phyloP scores from a whole-genome alignment of 129 eudicot species.

The Artemisia argyi region DNA sequence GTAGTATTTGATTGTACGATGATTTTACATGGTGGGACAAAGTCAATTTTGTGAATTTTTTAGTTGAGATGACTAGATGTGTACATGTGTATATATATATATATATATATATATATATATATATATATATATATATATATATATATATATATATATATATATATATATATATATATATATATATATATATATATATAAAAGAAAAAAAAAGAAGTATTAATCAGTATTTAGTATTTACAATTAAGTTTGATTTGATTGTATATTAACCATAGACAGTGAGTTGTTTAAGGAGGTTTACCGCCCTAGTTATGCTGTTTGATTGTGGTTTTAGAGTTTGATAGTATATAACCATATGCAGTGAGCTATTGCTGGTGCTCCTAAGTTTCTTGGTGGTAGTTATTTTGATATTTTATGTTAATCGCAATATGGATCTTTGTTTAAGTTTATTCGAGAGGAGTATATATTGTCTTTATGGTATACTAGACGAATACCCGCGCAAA shows the following conservation, averaged over 20 bases:
- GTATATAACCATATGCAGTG: constrained; percentile 5
- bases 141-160: no score
- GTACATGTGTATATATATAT: no score
- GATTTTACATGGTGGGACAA: constrained; percentile 17
- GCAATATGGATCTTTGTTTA: constrained; percentile 10
- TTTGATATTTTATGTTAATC: background rate
- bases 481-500: no score
- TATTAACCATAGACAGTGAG: background rate
- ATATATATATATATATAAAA: no score
- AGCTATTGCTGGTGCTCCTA: background rate
- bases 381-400: background rate
- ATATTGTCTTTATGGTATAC: constrained; percentile 5
- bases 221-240: background rate
- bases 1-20: constrained; percentile 10
- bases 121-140: no score
- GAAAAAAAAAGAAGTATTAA: background rate
- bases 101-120: no score
- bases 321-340: no score
- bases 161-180: no score
- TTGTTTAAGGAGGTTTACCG: background rate
- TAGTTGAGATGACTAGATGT: no score
- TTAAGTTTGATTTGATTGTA: background rate
- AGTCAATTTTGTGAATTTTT: constrained; percentile 12
- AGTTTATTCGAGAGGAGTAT: background rate
- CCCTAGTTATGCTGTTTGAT: no score